phyloP scores from a whole-genome alignment of 495 filamentous ascomycete genomes.

The Ramalina peruviana region DNA sequence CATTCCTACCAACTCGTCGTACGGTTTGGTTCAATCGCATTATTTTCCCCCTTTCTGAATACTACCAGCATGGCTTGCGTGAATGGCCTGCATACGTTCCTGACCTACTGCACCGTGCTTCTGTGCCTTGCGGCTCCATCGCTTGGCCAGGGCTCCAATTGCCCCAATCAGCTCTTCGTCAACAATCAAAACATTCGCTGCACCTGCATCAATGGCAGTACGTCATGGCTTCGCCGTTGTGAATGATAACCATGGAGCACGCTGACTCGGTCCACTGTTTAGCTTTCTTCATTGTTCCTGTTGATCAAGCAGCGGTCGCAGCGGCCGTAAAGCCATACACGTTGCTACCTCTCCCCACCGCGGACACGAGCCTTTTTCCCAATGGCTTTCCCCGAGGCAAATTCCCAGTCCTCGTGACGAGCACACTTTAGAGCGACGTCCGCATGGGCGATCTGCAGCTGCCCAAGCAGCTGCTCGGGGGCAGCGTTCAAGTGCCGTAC shows the following conservation, averaged over 20 bases:
- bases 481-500: constrained; percentile 4
- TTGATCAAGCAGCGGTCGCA: not conserved
- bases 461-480: not conserved
- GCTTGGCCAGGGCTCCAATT: too few species aligned
- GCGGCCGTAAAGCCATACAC: constrained; percentile 1
- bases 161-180: not conserved
- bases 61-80: too few species aligned
- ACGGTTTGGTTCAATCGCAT: too few species aligned
- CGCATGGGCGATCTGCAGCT: constrained; percentile 9
- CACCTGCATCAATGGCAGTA: not conserved
- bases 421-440: constrained; percentile 5
- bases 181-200: not conserved
- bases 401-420: constrained; percentile 3
- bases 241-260: too few species aligned
- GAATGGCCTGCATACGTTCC: too few species aligned
- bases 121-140: too few species aligned
- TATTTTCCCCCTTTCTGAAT: too few species aligned
- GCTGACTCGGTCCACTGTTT: too few species aligned
- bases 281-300: constrained; percentile 9
- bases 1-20: too few species aligned
- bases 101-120: too few species aligned
- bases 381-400: constrained; percentile 5
- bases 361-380: constrained; percentile 5
- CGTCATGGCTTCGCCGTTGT: not conserved
- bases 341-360: constrained; percentile 1